Conservation (phyloP, 768 basidiomycete species). For the Phylloporus sp. region DNA sequence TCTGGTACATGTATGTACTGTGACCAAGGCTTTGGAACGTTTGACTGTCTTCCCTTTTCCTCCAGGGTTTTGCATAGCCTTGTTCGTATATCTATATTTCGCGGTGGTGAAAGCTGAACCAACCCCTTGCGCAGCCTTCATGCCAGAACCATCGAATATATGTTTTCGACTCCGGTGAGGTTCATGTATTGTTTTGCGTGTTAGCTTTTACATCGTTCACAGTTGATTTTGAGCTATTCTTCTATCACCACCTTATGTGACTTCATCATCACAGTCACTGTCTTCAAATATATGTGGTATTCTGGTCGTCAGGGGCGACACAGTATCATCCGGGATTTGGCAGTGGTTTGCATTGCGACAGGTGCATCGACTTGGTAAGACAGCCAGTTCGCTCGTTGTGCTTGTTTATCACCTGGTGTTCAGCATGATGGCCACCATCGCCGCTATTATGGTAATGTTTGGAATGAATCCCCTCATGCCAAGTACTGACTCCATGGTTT, state of each 20-base stretch:
- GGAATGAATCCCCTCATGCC: no score
- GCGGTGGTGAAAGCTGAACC: neutral
- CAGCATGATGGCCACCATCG: no score
- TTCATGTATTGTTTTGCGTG: neutral
- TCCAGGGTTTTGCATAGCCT: neutral
- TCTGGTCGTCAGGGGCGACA: constrained; percentile 7
- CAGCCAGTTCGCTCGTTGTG: no score
- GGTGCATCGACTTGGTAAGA: constrained; percentile 11
- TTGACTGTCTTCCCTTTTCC: neutral
- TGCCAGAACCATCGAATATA: neutral
- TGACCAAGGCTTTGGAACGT: neutral
- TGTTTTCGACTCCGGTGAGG: neutral
- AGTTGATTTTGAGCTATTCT: constrained; percentile 2
- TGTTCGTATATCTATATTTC: neutral
- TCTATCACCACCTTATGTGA: neutral
- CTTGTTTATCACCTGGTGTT: no score
- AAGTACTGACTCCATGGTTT: no score
- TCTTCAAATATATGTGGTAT: constrained; percentile 18
- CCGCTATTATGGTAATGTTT: no score
- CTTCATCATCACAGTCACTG: neutral
- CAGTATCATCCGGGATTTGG: constrained; percentile 6
- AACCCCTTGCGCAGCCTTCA: neutral
- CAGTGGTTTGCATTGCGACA: constrained; percentile 11
- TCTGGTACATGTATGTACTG: constrained; percentile 9
- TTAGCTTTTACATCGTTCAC: neutral